These are phyloP conservation scores for Lathyrus aphaca DNA, from an alignment of 306 rosid genomes.

Conservation along the genomic window DNA sequence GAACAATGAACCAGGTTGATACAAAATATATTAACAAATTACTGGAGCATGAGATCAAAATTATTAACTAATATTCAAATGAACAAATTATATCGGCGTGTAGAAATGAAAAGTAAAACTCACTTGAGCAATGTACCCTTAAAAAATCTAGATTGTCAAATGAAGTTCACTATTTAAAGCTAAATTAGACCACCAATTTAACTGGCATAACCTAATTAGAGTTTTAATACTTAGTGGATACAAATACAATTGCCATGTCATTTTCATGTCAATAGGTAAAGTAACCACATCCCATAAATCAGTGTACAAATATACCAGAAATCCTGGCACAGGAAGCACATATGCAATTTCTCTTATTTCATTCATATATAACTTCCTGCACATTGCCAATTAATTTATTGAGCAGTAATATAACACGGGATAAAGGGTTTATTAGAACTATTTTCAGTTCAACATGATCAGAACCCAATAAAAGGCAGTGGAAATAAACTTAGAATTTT, in stretches of 20 bases:
- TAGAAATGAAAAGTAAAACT: slow-evolving; percentile 24
- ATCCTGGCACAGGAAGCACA: not conserved
- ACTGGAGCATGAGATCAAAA: not conserved
- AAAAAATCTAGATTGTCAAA: not conserved
- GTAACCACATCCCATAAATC: slow-evolving; percentile 16
- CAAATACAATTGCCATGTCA: slow-evolving; percentile 16
- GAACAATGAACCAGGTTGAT: not conserved
- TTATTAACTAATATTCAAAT: not conserved
- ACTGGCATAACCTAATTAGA: slow-evolving; percentile 5
- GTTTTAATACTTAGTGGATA: not conserved
- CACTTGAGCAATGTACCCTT: not conserved
- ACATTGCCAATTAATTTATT: slow-evolving; percentile 14
- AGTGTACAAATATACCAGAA: slow-evolving; percentile 1
- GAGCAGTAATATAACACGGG: slow-evolving; percentile 20
- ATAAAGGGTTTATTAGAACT: slow-evolving; percentile 3
- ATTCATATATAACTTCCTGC: slow-evolving; percentile 8
- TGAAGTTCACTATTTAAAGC: slow-evolving; percentile 9
- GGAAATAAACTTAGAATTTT: slow-evolving; percentile 3
- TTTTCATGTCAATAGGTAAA: not conserved
- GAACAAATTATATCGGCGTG: slow-evolving; percentile 6
- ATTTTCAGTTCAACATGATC: slow-evolving; percentile 7
- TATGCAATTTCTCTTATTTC: not conserved
- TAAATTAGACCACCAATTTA: slow-evolving; percentile 2
- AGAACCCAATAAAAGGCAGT: slow-evolving; percentile 11
- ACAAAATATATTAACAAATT: not conserved